Percentiles rank a stretch among this genome's conserved stretches.
Conservation (phyloP, 805 yeast species). For the Saturnispora sekii region DNA sequence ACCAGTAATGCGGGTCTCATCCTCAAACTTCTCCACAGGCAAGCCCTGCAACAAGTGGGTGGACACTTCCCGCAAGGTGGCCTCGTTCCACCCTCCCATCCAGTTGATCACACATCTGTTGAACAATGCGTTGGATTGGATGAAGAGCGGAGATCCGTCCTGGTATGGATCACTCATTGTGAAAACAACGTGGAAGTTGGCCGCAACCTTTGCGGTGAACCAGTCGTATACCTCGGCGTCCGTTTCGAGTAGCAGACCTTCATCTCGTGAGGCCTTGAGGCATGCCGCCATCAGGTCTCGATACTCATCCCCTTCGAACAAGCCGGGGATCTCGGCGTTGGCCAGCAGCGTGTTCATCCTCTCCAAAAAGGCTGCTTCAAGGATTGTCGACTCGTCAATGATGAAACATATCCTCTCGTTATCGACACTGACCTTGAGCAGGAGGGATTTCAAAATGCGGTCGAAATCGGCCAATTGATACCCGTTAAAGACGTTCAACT, state of each 20-base stretch:
- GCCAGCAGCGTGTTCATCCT: constrained; percentile 91
- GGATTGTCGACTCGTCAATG: constrained; percentile 70
- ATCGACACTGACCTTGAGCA: constrained; percentile 39
- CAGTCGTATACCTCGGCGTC: constrained; percentile 63
- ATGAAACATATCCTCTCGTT: constrained; percentile 63
- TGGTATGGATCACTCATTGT: constrained; percentile 50
- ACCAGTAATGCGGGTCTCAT: constrained; percentile 23
- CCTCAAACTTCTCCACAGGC: constrained; percentile 45
- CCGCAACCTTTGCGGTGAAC: constrained; percentile 60
- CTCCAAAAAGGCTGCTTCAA: constrained; percentile 74
- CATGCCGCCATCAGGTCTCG: constrained; percentile 43
- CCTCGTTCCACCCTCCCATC: constrained; percentile 75
- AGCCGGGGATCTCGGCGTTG: constrained; percentile 85
- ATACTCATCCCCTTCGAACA: constrained; percentile 69
- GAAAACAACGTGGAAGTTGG: constrained; percentile 75
- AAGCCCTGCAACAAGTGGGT: constrained; percentile 18
- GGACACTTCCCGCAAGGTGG: constrained; percentile 44
- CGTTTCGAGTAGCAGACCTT: constrained; percentile 56
- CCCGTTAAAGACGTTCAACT: constrained; percentile 44
- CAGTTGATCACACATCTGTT: constrained; percentile 83
- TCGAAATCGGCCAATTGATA: constrained; percentile 63
- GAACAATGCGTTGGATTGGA: constrained; percentile 79
- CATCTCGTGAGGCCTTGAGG: constrained; percentile 43
- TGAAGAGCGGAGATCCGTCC: constrained; percentile 32
- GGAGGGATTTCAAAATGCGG: constrained; percentile 41